Base-by-base conservation (phyloP, 73 alveolate genomes). In the Blepharisma stoltei region DNA sequence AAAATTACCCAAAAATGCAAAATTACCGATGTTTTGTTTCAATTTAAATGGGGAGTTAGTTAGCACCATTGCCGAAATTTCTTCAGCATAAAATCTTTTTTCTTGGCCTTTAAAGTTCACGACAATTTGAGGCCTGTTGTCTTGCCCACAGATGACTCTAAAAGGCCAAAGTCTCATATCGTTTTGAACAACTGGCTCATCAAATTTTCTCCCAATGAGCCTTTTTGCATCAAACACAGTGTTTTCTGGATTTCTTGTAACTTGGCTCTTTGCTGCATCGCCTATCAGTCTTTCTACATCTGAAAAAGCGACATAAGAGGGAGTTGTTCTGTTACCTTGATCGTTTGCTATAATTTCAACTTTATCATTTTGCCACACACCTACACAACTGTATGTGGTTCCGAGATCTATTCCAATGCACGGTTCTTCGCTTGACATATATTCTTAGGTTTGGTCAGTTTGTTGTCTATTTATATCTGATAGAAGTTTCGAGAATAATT, bases 311-410 rank as follows among this genome's bases (percentile, higher is more conserved):
- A 95, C 99, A 73, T 93, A 93, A 6, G 98, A 89, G 6, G 99
- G 99, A 41, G 99, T 95, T 77, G 97, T 95, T 73, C 98, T 94
- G 90, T 95, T 94, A 43, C 98, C 98, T 81, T 90, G 89, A 71
- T 96, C 98, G 81, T 95, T 96, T 27, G 99, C 96, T 71, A 96
- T 93, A 68, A 96, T 96, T 75, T 96, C 99, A 25, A 96, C 99
- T 86, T 92, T 93, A 38, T 96, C 99, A 81, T 97, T 95, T 80
- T 81, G 80, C 91, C 87, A 94, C 77, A 93, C 92, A 52, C 98
- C 98, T 6, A 96, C 98, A 81, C 99, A 96, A 6, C 98, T 90
- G 88, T 95, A 93, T 54, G 99, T 96, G 48, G 99, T 96, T 21
- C 99, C 99, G 8, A 94, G 81, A 88, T 94, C 99, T 32, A 94